These are phyloP conservation scores for Boeremia lycopersici DNA, from an alignment of 2,329 filamentous ascomycete species.

Conservation along the genomic window DNA sequence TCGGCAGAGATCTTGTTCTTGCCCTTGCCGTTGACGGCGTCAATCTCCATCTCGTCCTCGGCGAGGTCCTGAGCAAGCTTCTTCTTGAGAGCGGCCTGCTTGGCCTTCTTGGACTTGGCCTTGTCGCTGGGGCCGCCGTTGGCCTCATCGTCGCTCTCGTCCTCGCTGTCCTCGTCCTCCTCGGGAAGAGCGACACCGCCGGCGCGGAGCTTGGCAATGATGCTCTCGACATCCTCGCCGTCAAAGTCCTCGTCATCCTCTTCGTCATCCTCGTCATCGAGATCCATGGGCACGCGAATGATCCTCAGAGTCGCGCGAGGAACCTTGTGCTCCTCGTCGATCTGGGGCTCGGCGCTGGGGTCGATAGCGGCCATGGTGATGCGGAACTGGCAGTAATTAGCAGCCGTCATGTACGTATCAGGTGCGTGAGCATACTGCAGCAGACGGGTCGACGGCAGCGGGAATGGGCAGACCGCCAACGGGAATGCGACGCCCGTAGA, in stretches of 20 bases:
- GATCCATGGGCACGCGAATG: constrained; percentile 71
- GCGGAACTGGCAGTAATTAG: constrained; percentile 70
- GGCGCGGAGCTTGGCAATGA: constrained; percentile 44
- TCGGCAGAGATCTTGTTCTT: constrained; percentile 70
- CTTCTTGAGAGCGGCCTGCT: constrained; percentile 76
- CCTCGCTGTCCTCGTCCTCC: constrained; percentile 51
- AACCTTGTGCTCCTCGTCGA: constrained; percentile 51
- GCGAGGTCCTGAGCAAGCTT: constrained; percentile 73
- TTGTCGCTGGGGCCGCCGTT: constrained; percentile 94
- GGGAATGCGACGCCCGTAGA: constrained; percentile 93
- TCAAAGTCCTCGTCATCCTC: constrained; percentile 56
- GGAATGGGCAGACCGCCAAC: constrained; percentile 82
- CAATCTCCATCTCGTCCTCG: constrained; percentile 77
- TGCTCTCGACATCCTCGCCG: constrained; percentile 52
- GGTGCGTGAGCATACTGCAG: constrained; percentile 69
- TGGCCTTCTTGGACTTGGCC: constrained; percentile 84
- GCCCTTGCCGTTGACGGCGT: constrained; percentile 57
- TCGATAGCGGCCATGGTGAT: constrained; percentile 99
- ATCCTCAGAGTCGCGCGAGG: constrained; percentile 89
- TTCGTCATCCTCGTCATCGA: constrained; percentile 63
- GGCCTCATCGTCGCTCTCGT: constrained; percentile 71
- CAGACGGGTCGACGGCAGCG: constrained; percentile 75
- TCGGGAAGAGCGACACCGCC: constrained; percentile 42
- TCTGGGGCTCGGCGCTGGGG: constrained; percentile 70
- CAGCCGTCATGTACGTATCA: background rate